A percentile compares a stretch with the other conserved stretches of the same genome.
phyloP scores from a whole-genome alignment of 2,329 filamentous ascomycete species.

The Alternaria atra region DNA sequence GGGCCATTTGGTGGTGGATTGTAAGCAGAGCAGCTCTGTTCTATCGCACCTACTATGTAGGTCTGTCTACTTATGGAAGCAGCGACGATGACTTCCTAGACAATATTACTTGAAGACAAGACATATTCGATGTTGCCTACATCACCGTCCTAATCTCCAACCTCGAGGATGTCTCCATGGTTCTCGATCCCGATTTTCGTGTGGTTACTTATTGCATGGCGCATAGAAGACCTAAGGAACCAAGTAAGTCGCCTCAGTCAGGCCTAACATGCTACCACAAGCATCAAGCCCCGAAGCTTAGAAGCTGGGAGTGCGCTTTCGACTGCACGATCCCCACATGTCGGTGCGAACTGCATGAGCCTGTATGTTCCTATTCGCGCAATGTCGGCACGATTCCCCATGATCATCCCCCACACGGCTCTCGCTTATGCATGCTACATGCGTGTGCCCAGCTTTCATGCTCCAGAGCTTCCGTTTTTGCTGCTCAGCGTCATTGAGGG shows the following conservation, averaged over 20 bases:
- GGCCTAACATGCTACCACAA: constrained; percentile 4
- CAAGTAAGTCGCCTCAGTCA: not conserved
- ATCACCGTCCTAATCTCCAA: not conserved
- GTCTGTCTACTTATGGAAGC: not conserved
- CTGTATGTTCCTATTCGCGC: constrained; percentile 25
- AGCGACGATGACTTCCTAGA: not conserved
- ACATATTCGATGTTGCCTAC: not conserved
- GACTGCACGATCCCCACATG: constrained; percentile 2
- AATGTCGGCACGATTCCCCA: constrained; percentile 29
- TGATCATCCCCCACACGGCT: constrained; percentile 12
- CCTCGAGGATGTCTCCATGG: not conserved
- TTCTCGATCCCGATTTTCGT: not conserved
- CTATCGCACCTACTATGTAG: not conserved
- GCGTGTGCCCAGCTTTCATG: constrained; percentile 4
- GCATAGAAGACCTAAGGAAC: not conserved
- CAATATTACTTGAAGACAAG: not conserved
- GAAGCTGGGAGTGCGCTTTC: constrained; percentile 1
- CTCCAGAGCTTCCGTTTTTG: constrained; percentile 2
- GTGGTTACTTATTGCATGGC: not conserved
- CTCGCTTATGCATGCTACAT: constrained; percentile 22
- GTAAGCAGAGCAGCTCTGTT: not conserved
- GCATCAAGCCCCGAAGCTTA: constrained; percentile 17
- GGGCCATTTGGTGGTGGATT: not conserved
- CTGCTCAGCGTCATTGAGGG: constrained; percentile 25
- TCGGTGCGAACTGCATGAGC: not conserved